Conservation (phyloP, 225 moss, liverwort and hornwort species). For the Straminergon stramineum region DNA sequence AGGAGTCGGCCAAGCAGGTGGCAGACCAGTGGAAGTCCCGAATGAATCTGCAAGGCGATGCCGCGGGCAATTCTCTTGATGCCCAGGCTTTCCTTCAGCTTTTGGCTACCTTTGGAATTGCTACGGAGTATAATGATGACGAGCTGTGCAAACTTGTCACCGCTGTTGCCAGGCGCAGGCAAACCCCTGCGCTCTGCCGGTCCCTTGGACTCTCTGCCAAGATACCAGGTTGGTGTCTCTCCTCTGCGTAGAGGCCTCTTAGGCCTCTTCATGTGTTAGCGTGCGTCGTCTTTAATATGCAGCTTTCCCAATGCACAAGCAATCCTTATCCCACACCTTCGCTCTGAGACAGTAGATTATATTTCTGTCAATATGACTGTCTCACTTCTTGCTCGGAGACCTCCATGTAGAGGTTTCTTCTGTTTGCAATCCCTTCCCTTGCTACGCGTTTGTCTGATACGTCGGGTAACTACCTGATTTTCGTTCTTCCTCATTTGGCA, state of each 20-base stretch:
- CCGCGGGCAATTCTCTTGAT: constrained; percentile 99
- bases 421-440: neutral
- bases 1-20: constrained; percentile 99
- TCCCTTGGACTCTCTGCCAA: constrained; percentile 99
- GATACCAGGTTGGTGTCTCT: constrained; percentile 99
- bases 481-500: neutral
- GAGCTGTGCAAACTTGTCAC: constrained; percentile 99
- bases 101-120: constrained; percentile 99
- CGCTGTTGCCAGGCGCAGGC: constrained; percentile 99
- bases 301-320: constrained; percentile 4
- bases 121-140: constrained; percentile 99
- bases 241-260: constrained; percentile 62
- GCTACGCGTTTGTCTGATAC: constrained; percentile 1
- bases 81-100: constrained; percentile 99
- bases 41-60: constrained; percentile 98
- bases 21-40: constrained; percentile 99
- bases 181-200: constrained; percentile 99
- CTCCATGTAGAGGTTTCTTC: constrained; percentile 3
- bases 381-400: neutral
- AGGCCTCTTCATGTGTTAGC: constrained; percentile 58
- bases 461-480: neutral
- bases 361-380: neutral
- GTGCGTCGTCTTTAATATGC: constrained; percentile 36
- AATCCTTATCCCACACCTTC: neutral
- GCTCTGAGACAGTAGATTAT: neutral